A percentile compares a stretch with the other conserved stretches of the same genome.
phyloP scores from a whole-genome alignment of 495 filamentous ascomycete species.

The Endocarpon pusillum region DNA sequence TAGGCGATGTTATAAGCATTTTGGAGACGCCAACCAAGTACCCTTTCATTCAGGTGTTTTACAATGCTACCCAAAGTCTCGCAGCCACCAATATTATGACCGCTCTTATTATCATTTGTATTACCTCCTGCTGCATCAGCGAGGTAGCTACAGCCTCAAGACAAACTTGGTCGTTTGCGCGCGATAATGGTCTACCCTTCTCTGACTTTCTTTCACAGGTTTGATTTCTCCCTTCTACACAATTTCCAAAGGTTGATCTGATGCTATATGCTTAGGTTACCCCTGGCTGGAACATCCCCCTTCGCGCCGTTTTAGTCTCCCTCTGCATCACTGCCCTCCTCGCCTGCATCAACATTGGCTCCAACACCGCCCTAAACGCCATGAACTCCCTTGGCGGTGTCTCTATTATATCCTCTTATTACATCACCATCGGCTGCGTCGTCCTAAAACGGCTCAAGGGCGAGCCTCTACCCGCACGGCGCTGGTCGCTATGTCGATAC shows the following conservation, averaged over 20 bases:
- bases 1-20: slow-evolving; percentile 23
- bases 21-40: slow-evolving; percentile 22
- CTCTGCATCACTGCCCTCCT: slow-evolving; percentile 20
- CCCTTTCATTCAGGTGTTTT: slow-evolving; percentile 35
- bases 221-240: slow-evolving; percentile 5
- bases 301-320: slow-evolving; percentile 24
- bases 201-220: slow-evolving; percentile 26
- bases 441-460: slow-evolving; percentile 28
- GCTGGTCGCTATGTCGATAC: slow-evolving; percentile 23
- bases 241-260: neutral
- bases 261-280: slow-evolving; percentile 13
- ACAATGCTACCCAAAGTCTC: slow-evolving; percentile 22
- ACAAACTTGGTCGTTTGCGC: slow-evolving; percentile 36
- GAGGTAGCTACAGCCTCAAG: slow-evolving; percentile 32
- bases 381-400: slow-evolving; percentile 26
- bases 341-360: slow-evolving; percentile 29
- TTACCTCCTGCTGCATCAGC: slow-evolving; percentile 17
- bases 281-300: slow-evolving; percentile 18
- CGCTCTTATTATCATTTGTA: slow-evolving; percentile 24
- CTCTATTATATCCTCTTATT: slow-evolving; percentile 26
- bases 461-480: slow-evolving; percentile 22
- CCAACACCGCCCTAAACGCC: slow-evolving; percentile 28
- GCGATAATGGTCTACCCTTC: slow-evolving; percentile 35
- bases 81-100: slow-evolving; percentile 27
- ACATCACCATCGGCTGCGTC: slow-evolving; percentile 24